Base-by-base conservation (phyloP, 805 yeast genomes). In the Nakazawaea holstii region DNA sequence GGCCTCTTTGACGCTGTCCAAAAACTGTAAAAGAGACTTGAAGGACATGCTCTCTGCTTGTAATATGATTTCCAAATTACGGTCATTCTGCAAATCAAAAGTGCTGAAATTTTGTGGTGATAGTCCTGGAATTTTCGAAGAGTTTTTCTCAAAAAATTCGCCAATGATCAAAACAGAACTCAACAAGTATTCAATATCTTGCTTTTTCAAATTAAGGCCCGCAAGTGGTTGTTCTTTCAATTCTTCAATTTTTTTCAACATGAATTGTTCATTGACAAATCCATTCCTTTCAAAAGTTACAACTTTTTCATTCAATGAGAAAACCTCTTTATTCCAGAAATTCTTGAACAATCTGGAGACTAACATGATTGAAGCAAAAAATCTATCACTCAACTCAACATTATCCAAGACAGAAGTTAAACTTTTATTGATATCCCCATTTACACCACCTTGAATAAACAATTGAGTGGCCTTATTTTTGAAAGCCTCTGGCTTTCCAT, bases 41-140 rank as follows among this genome's bases (percentile, higher is more conserved):
- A 92, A 78, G 6, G 96, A 96, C 57, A 89, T 82, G 57, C 88
- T 90, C 61, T 94, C 99, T 1, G 96, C 96, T 64, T 94, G 91
- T 47, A 80, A 69, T 39, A 90, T 83, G 38, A 85, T 80, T 54
- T 86, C 92, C 38, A 68, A 48, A 38, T 64, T 65, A 39, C 62
- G 64, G 43, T 74, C 79, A 50, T 71, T 69, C 50, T 68, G 68
- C 9, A 68, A 59, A 3, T 77, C 72, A 50, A 74, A 80, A 24
- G 76, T 68, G 43, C 76, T 73, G 53, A 74, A 76, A 46, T 68
- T 70, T 30, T 83, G 79, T n/a, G 83, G 77, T 41, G 76, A 71
- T 47, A 79, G 69, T 1, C 87, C 84, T 13, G 82, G 84, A 46
- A 80, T 80, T 14, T 66, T 68, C 52, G 76, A 79, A 33, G 82